These are phyloP conservation scores for Malbranchea cinnamomea DNA, from an alignment of 2,329 filamentous ascomycete genomes.

Conservation along the genomic window DNA sequence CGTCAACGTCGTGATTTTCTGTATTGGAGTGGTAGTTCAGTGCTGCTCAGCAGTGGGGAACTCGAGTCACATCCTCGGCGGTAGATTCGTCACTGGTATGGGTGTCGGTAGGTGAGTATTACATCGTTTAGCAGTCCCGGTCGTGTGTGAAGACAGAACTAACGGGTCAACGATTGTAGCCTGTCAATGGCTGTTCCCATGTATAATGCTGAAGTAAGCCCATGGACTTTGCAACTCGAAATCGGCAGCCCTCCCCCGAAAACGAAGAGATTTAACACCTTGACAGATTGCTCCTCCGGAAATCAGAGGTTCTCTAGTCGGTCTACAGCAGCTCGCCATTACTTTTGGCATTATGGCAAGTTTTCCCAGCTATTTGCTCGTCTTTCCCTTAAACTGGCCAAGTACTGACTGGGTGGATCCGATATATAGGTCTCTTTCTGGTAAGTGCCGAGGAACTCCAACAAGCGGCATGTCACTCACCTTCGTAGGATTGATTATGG, in stretches of 20 bases:
- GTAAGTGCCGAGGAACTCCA: no score
- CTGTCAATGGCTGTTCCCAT: slow-evolving; percentile 29
- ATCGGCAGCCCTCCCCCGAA: no score
- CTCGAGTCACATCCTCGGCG: slow-evolving; percentile 48
- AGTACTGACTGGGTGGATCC: no score
- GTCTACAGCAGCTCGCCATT: slow-evolving; percentile 49
- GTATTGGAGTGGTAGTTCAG: slow-evolving; percentile 56
- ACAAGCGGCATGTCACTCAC: neutral
- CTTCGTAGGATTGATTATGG: slow-evolving; percentile 20
- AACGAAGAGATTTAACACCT: no score
- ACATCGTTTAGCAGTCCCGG: neutral
- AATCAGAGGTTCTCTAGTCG: slow-evolving; percentile 50
- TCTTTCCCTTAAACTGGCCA: slow-evolving; percentile 31
- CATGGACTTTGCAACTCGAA: no score
- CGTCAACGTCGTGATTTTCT: slow-evolving; percentile 51
- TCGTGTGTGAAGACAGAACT: slow-evolving; percentile 7
- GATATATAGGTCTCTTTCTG: slow-evolving; percentile 25
- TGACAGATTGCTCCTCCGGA: slow-evolving; percentile 43
- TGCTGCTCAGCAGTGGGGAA: slow-evolving; percentile 40
- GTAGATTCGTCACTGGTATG: slow-evolving; percentile 48
- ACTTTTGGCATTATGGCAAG: slow-evolving; percentile 46
- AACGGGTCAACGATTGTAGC: slow-evolving; percentile 2
- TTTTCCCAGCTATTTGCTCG: slow-evolving; percentile 1
- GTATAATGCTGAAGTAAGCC: slow-evolving; percentile 39
- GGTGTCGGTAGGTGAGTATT: slow-evolving; percentile 36